These are phyloP conservation scores for Rutstroemia sp. DNA, from an alignment of 2,329 filamentous ascomycete genomes.

Conservation along the genomic window DNA sequence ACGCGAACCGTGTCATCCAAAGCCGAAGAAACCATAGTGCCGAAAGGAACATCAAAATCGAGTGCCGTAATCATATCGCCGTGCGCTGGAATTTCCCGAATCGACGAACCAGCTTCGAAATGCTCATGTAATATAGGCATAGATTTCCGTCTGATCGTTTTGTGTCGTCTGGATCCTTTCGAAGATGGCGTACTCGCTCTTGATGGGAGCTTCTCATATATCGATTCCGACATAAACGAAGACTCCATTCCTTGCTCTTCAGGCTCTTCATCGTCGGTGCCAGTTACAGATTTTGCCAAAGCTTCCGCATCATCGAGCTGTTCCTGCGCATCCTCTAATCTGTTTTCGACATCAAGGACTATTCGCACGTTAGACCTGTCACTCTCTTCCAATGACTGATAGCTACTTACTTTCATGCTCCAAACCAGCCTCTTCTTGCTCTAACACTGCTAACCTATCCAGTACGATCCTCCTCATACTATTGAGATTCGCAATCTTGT, in stretches of 20 bases:
- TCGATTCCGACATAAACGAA: slow-evolving; percentile 93
- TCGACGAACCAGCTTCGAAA: slow-evolving; percentile 80
- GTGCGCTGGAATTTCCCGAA: slow-evolving; percentile 84
- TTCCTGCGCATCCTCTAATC: slow-evolving; percentile 54
- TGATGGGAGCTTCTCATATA: slow-evolving; percentile 83
- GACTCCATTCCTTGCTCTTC: slow-evolving; percentile 36
- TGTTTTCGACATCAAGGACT: slow-evolving; percentile 57
- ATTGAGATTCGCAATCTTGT: slow-evolving; percentile 88
- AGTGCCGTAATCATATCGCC: slow-evolving; percentile 80
- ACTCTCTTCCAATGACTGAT: neutral
- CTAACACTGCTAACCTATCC: slow-evolving; percentile 75
- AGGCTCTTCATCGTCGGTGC: slow-evolving; percentile 46
- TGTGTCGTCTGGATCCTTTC: slow-evolving; percentile 40
- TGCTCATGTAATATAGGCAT: slow-evolving; percentile 96
- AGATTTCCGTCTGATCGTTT: slow-evolving; percentile 64
- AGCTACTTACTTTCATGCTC: slow-evolving; percentile 72
- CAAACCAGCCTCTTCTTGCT: slow-evolving; percentile 83
- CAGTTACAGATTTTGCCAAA: slow-evolving; percentile 43
- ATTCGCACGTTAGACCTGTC: slow-evolving; percentile 12
- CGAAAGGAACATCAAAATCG: slow-evolving; percentile 97
- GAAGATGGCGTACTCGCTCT: slow-evolving; percentile 41
- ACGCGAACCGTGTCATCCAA: slow-evolving; percentile 91
- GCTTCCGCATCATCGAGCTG: slow-evolving; percentile 52
- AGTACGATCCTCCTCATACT: slow-evolving; percentile 90
- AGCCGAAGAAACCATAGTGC: slow-evolving; percentile 85